Evolutionary conservation across 2,329 filamentous ascomycete genomes (phyloP), one percentile per base, ranked within the genome.

Genomic region (Nigrospora sphaerica): DNA sequence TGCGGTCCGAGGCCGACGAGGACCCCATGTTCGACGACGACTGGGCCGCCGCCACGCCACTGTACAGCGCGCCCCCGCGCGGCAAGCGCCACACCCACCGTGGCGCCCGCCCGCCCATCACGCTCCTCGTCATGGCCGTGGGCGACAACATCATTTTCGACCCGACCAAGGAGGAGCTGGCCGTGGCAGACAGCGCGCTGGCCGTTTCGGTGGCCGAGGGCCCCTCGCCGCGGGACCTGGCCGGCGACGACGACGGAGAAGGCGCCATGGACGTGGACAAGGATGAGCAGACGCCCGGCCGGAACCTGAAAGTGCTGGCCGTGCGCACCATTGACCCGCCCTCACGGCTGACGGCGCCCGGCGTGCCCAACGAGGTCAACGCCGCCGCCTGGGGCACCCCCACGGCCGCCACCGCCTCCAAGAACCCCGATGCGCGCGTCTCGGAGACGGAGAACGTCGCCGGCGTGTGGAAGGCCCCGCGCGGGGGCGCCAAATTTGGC

Each of bases 1-100:
- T 96, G 44, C 88, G 88, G 63, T 96, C 91, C 2, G 87, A 95
- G 65, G 80, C 81, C 48, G 92, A 97, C 68, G 93, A 98, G 70
- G 93, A 98, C 57, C 93, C 93, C 12, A 83, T 96, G 62, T 98
- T 98, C 68, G 86, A 96, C 70, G 93, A 98, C 68, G 93, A 98
- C 70, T 98, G 93, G 93, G 88, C 86, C 53, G 86, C 86, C 14
- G 83, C 90, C 1, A 76, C 81, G 16, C 83, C 82, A 47, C 72
- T 98, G 31, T 98, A 95, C 69, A 78, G 83, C 1, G 13, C 58
- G 56, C 32, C 57, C 44, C 58, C 55, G 42, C 45, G 31, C 7
- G 13, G 49, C 12, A 32, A 46, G 14, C 33, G 45, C 12, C 4
- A 31, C 33, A 33, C 51, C 18, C 55, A 61, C 0, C 62, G 71